Base-by-base conservation (phyloP, 2,329 filamentous ascomycete genomes). In the Colletotrichum sp. region DNA sequence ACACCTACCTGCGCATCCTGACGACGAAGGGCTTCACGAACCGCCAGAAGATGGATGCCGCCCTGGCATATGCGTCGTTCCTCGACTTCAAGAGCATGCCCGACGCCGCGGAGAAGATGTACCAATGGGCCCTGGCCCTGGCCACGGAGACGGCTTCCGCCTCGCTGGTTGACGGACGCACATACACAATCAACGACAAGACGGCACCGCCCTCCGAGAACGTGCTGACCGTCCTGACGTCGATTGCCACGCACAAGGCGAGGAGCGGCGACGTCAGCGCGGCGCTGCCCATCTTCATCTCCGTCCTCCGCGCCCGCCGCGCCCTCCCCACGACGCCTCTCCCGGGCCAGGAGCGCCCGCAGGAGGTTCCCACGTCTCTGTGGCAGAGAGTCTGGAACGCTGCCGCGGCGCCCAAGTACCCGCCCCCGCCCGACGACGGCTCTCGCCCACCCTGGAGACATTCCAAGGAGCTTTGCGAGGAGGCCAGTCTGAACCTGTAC, bases 281-380 rank as follows among this genome's bases (percentile, higher is more conserved):
- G 6, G 95, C 96, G 3, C 89, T 98, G 2, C 94, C 96, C 4
- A 94, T 98, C 66, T 93, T 98, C 79, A 88, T 98, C 54, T 98
- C 95, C 33, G 87, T 98, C 58, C 91, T 98, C 13, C 92, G 94
- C 76, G 94, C 95, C 11, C 92, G 95, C 29, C 92, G 94, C 83
- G 92, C 78, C 80, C 92, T 85, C 61, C 88, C 84, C 69, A 79
- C 84, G 3, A 76, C 81, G 21, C 79, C 82, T 18, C 82, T 82
- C 1, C 75, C 76, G 11, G 69, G 73, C 43, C 72, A 73, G 21
- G 72, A 72, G 13, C 62, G 33, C 63, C 36, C 75, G 11, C 57
- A 62, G 38, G 66, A 72, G 2, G 9, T 29, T 2, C 62, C 69
- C 16, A 8, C 47, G 9, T 67, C 58, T 8, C 55, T 72, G 18